These are phyloP conservation scores for Fusarium euwallaceae DNA, from an alignment of 2,329 filamentous ascomycete species.

Conservation along the genomic window DNA sequence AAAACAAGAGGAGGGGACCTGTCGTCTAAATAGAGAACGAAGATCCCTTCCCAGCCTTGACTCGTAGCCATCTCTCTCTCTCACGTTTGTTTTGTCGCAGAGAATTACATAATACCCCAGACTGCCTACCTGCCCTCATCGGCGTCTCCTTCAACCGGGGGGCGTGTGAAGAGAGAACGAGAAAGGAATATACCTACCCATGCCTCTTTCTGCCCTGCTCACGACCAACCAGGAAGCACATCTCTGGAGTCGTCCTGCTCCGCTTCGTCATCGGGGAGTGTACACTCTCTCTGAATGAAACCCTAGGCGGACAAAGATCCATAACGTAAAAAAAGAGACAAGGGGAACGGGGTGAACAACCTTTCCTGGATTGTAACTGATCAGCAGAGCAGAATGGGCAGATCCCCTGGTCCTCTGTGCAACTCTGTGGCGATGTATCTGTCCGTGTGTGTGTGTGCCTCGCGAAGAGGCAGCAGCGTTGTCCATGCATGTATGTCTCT, in stretches of 20 bases:
- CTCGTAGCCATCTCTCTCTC: background rate
- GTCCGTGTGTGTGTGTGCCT: background rate
- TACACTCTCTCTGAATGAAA: conserved; percentile 20
- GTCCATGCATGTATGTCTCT: background rate
- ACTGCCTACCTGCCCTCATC: background rate
- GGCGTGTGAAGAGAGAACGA: background rate
- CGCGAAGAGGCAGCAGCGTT: background rate
- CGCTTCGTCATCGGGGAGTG: background rate
- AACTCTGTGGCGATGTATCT: background rate
- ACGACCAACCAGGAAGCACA: conserved; percentile 21
- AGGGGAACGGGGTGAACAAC: conserved; percentile 7
- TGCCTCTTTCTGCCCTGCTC: background rate
- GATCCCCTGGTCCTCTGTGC: conserved; percentile 1
- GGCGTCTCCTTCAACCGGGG: conserved; percentile 1
- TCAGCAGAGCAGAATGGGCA: conserved; percentile 5
- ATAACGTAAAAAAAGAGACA: conserved; percentile 39
- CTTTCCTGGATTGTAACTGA: conserved; percentile 7
- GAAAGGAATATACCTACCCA: background rate
- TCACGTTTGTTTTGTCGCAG: background rate
- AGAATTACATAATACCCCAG: conserved; percentile 1
- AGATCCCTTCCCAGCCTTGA: background rate
- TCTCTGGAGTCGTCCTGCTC: background rate
- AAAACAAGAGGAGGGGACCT: background rate
- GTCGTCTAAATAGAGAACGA: conserved; percentile 6
- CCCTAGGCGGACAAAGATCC: conserved; percentile 31